Evolutionary conservation across 768 basidiomycete genomes (phyloP).

Genomic region (Tricholoma bakamatsutake): DNA sequence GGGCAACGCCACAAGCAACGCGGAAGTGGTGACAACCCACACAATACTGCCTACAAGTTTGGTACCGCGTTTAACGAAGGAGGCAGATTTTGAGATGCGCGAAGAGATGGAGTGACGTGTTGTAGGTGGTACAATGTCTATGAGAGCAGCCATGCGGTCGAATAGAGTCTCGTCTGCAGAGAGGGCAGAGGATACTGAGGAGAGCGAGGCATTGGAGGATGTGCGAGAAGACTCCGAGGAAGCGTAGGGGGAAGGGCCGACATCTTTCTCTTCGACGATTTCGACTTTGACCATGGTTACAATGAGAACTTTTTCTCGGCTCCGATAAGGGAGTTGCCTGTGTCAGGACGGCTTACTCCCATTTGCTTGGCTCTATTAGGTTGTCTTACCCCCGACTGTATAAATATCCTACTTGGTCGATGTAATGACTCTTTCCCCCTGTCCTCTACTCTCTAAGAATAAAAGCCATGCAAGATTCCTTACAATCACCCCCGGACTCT

Average conservation of each 20-base stretch:
- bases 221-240: slow-evolving; percentile 72
- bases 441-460: slow-evolving; percentile 16
- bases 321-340: too few relatives aligned
- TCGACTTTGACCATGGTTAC: slow-evolving; percentile 87
- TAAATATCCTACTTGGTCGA: slow-evolving; percentile 24
- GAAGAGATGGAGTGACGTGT: slow-evolving; percentile 74
- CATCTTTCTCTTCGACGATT: slow-evolving; percentile 81
- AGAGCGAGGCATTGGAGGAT: slow-evolving; percentile 67
- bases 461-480: slow-evolving; percentile 27
- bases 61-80: slow-evolving; percentile 59
- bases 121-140: slow-evolving; percentile 91
- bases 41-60: slow-evolving; percentile 82
- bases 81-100: slow-evolving; percentile 52
- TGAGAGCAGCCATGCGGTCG: slow-evolving; percentile 86
- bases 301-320: slow-evolving; percentile 16
- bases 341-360: slow-evolving; percentile 9
- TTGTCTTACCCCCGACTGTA: slow-evolving; percentile 30
- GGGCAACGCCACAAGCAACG: slow-evolving; percentile 89
- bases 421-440: slow-evolving; percentile 17
- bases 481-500: slow-evolving; percentile 19
- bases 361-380: slow-evolving; percentile 23
- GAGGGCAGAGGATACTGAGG: slow-evolving; percentile 69
- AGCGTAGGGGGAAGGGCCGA: slow-evolving; percentile 61
- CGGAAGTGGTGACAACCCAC: slow-evolving; percentile 93
- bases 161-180: slow-evolving; percentile 76